Evolutionary conservation across 257 asterid genomes (phyloP), one percentile per base, ranked within the genome.

Genomic region (Solanum chiquidenum): DNA sequence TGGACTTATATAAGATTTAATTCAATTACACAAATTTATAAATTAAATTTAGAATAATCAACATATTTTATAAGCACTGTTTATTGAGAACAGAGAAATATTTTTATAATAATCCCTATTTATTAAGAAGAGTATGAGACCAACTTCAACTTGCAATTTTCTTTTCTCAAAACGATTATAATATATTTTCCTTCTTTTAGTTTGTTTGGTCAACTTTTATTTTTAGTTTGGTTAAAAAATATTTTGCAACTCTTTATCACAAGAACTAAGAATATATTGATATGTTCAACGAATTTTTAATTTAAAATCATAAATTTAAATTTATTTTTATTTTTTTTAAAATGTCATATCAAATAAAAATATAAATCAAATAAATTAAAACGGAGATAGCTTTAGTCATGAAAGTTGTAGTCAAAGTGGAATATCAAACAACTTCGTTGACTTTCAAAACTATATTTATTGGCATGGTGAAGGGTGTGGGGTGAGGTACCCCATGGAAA

Each of bases 241-340:
- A 55, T 18, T 6, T 55, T 20, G 25, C 25, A 55, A 55, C 5
- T 55, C 4, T 55, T 55, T 55, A 20, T 20, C 10, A 55, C 11
- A 2, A 18, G 4, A 55, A 18, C 4, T 18, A 55, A 55, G 1
- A 18, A 20, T 55, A 55, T 20, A 6, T 55, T 55, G n/a, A 55
- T 55, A 18, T 52, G 7, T 55, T 20, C 0, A 55, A 55, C 0
- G 4, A 18, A 18, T 6, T 0, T 55, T 55, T 6, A 55, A 20
- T 55, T 20, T 55, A 55, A 55, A 0, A 55, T 18, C 0, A 55
- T 6, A 55, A 55, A 1, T 6, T 18, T 55, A 18, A 6, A 1
- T 55, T 16, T 18, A 0, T 0, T 18, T 18, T 55, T 55, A 18
- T 6, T 18, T 55, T 55, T 2, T 6, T 1, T 0, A 2, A 18